These are phyloP conservation scores for Graphiopsis chlorocephala DNA, from an alignment of 2,329 filamentous ascomycete species.

Conservation along the genomic window DNA sequence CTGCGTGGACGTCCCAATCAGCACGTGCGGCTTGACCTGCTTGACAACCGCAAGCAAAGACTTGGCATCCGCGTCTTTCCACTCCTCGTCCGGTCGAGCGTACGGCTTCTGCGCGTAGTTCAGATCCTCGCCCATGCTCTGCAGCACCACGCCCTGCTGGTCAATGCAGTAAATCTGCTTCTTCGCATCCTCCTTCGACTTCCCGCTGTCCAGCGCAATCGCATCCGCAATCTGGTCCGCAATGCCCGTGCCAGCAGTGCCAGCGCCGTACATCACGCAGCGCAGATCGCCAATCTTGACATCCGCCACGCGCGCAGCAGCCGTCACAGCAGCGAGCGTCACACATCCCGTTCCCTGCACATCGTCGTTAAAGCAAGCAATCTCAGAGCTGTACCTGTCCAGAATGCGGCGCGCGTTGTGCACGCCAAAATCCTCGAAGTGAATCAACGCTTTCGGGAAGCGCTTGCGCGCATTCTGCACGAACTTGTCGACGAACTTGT, in stretches of 20 bases:
- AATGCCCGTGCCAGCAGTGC: slow-evolving; percentile 79
- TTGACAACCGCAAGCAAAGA: slow-evolving; percentile 66
- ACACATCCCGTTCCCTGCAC: slow-evolving; percentile 88
- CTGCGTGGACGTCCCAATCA: slow-evolving; percentile 80
- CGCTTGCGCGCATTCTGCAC: slow-evolving; percentile 64
- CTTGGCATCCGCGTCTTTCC: slow-evolving; percentile 55
- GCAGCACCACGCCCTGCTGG: slow-evolving; percentile 72
- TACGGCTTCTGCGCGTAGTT: slow-evolving; percentile 67
- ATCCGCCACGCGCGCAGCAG: slow-evolving; percentile 67
- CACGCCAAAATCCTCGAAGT: slow-evolving; percentile 84
- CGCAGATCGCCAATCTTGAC: slow-evolving; percentile 66
- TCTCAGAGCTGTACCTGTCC: slow-evolving; percentile 68
- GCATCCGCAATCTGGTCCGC: slow-evolving; percentile 81
- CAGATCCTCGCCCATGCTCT: slow-evolving; percentile 58
- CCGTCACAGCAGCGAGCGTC: slow-evolving; percentile 77
- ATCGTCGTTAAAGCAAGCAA: slow-evolving; percentile 88
- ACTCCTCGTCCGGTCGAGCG: slow-evolving; percentile 63
- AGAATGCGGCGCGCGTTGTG: slow-evolving; percentile 72
- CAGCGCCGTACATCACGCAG: slow-evolving; percentile 75
- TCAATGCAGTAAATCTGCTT: slow-evolving; percentile 77
- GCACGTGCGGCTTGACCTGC: slow-evolving; percentile 71
- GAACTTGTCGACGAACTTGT: slow-evolving; percentile 73
- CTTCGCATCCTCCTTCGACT: slow-evolving; percentile 69
- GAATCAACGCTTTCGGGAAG: slow-evolving; percentile 78
- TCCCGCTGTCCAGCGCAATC: slow-evolving; percentile 65